These are phyloP conservation scores for Paxillus involutus DNA, from an alignment of 768 basidiomycete genomes.

Conservation along the genomic window DNA sequence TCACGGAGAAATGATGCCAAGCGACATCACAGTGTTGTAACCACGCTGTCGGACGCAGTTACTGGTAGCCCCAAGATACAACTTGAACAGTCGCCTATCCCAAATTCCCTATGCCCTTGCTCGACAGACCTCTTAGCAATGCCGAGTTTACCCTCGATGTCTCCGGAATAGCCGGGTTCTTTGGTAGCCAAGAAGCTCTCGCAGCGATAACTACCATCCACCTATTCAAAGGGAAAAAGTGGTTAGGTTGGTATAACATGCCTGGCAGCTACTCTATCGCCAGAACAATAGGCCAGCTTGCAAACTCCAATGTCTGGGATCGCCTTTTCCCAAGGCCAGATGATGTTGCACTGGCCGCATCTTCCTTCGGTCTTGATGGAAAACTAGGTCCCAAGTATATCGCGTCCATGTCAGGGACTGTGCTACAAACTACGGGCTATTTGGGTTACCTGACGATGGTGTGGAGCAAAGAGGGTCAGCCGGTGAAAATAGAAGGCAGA, in stretches of 20 bases:
- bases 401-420: conserved; percentile 25
- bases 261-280: conserved; percentile 33
- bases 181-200: conserved; percentile 36
- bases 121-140: conserved; percentile 8
- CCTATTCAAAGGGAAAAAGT: conserved; percentile 30
- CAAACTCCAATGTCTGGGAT: conserved; percentile 24
- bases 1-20: no score
- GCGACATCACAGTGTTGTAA: no score
- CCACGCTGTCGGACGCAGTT: no score
- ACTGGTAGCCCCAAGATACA: no score
- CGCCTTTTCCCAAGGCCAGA: conserved; percentile 23
- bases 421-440: conserved; percentile 17
- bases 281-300: conserved; percentile 29
- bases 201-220: conserved; percentile 35
- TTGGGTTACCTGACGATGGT: conserved; percentile 22
- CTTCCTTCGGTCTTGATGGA: conserved; percentile 28
- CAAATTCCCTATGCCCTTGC: conserved; percentile 17
- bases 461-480: conserved; percentile 5
- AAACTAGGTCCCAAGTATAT: conserved; percentile 27
- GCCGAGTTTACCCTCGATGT: conserved; percentile 22
- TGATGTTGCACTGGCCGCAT: conserved; percentile 12
- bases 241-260: conserved; percentile 39
- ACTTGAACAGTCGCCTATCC: no score
- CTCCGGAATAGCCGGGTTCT: conserved; percentile 33
- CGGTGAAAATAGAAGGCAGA: conserved; percentile 18